Evolutionary conservation across 164 flowering plant genomes (phyloP).

Genomic region (Magnolia sinica): DNA sequence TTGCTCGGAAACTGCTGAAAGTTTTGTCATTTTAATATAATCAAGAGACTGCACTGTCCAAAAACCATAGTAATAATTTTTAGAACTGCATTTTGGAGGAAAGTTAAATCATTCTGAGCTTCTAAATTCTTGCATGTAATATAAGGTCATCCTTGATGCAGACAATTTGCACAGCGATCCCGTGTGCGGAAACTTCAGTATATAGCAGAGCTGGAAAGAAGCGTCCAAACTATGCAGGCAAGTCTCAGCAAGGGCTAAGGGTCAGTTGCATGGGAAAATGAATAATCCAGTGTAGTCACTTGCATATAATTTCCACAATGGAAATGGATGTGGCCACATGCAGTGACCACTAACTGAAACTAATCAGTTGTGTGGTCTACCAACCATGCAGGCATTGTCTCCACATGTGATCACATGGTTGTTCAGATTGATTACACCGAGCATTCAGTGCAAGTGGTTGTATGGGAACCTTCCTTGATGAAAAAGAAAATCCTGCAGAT

Average conservation of each 20-base stretch:
- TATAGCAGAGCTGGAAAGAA: constrained; percentile 90
- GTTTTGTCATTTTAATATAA: background rate
- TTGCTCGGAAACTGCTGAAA: background rate
- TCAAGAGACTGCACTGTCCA: background rate
- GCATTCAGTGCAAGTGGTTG: background rate
- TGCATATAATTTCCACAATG: background rate
- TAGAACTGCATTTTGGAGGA: background rate
- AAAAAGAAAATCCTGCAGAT: background rate
- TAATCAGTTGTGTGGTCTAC: background rate
- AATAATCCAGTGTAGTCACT: background rate
- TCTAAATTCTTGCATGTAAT: background rate
- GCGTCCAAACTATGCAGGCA: constrained; percentile 83
- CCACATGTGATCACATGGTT: background rate
- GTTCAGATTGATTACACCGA: background rate
- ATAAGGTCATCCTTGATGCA: constrained; percentile 26
- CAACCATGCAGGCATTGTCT: background rate
- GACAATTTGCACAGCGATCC: constrained; percentile 96
- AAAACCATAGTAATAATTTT: background rate
- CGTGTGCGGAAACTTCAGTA: constrained; percentile 95
- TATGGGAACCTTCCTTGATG: background rate
- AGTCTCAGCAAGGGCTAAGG: constrained; percentile 12
- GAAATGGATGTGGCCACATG: background rate
- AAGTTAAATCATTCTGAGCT: background rate
- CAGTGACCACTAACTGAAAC: background rate
- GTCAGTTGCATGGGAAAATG: background rate